Percentiles rank a stretch among this genome's conserved stretches.
phyloP scores from a whole-genome alignment of 2,329 filamentous ascomycete genomes.

The Cryphonectria nitschkei region DNA sequence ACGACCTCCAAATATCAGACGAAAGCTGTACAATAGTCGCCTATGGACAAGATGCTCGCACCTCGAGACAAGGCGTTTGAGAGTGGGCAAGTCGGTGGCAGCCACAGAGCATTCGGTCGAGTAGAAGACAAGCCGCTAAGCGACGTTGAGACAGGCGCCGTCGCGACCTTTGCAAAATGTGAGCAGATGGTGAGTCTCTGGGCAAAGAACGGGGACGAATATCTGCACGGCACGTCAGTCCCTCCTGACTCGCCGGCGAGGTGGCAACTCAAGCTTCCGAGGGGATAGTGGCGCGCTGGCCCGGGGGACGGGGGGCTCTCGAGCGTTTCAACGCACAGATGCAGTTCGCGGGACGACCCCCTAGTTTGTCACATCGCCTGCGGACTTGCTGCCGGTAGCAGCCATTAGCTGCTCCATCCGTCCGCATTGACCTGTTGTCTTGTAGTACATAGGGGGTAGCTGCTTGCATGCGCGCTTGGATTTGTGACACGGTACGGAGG shows the following conservation, averaged over 20 bases:
- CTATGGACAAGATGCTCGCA: background rate
- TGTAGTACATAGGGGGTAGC: background rate
- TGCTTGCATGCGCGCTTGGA: background rate
- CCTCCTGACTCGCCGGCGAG: background rate
- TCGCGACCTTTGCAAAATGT: background rate
- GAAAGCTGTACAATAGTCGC: background rate
- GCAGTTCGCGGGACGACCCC: constrained; percentile 12
- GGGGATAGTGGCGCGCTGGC: background rate
- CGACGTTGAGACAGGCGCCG: constrained; percentile 1
- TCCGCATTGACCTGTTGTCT: background rate
- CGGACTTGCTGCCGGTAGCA: background rate
- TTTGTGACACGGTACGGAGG: background rate
- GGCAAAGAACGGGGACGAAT: background rate
- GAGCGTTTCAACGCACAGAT: constrained; percentile 16
- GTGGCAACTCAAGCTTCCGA: background rate
- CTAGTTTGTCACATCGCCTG: constrained; percentile 8
- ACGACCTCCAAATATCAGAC: background rate
- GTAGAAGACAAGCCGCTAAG: background rate
- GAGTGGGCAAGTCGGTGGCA: background rate
- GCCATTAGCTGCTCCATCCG: background rate
- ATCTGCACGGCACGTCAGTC: background rate
- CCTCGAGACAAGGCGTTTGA: background rate
- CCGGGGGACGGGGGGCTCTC: background rate
- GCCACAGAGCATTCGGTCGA: background rate
- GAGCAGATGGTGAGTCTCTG: background rate